Evolutionary conservation across 1,139 yeast species (phyloP).

Genomic region (Williopsis jadinii): DNA sequence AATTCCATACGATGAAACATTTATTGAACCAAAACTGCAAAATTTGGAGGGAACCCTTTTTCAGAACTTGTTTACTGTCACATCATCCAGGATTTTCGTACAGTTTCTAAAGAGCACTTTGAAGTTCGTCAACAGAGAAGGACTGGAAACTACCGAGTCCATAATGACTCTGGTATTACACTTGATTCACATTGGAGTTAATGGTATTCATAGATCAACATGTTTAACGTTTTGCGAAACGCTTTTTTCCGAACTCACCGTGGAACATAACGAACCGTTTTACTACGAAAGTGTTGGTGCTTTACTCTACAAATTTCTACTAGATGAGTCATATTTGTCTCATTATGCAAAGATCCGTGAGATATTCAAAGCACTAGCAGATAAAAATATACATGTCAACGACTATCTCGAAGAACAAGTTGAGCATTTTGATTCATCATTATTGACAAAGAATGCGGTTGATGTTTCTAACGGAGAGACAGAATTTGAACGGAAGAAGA

Average conservation of each 20-base stretch:
- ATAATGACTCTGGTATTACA: conserved; percentile 58
- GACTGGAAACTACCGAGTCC: conserved; percentile 41
- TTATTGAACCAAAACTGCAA: conserved; percentile 39
- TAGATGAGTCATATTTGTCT: conserved; percentile 32
- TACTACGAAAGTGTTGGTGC: conserved; percentile 37
- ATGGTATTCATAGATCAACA: conserved; percentile 16
- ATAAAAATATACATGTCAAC: conserved; percentile 22
- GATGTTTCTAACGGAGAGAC: conserved; percentile 21
- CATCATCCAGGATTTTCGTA: conserved; percentile 45
- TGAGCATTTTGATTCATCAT: conserved; percentile 23
- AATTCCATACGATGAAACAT: conserved; percentile 36
- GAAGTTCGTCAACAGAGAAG: conserved; percentile 34
- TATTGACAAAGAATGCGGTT: conserved; percentile 13
- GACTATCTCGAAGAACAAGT: conserved; percentile 28
- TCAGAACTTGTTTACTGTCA: conserved; percentile 35
- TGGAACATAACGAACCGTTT: conserved; percentile 33
- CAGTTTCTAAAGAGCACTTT: conserved; percentile 45
- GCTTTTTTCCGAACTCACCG: conserved; percentile 29
- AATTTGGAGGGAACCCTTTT: conserved; percentile 32
- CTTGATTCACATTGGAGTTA: conserved; percentile 50
- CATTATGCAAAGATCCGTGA: conserved; percentile 49
- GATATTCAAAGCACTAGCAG: conserved; percentile 36
- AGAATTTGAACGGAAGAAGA: conserved; percentile 54
- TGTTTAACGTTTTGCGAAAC: conserved; percentile 14
- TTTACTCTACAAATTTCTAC: conserved; percentile 37